These are phyloP conservation scores for Termitomyces sp. DNA, from an alignment of 768 basidiomycete species.

Conservation along the genomic window DNA sequence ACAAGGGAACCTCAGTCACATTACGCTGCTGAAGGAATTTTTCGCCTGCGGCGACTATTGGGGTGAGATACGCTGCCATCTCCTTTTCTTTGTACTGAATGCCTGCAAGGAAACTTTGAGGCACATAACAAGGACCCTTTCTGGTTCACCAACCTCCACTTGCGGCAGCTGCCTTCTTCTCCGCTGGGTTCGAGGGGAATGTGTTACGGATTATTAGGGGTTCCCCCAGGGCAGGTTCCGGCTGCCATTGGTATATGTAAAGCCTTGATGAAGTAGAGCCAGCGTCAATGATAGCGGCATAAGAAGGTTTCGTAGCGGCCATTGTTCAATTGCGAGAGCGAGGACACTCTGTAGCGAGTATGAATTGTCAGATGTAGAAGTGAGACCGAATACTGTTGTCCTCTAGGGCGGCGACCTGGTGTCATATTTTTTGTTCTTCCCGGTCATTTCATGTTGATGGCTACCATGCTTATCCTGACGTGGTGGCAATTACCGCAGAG, in stretches of 20 bases:
- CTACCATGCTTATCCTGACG: too few species aligned
- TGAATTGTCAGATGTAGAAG: too few species aligned
- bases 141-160: neutral
- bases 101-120: neutral
- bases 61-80: conserved; percentile 4
- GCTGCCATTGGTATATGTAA: conserved; percentile 10
- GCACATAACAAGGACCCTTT: neutral
- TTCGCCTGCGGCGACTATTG: neutral
- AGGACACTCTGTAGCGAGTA: too few species aligned
- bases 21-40: neutral
- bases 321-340: neutral
- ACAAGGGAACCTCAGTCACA: conserved; percentile 2
- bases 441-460: too few species aligned
- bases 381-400: too few species aligned
- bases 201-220: neutral
- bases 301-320: neutral
- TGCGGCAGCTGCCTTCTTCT: conserved; percentile 3
- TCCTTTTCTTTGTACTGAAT: conserved; percentile 5
- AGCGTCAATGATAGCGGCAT: conserved; percentile 12
- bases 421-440: too few species aligned
- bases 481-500: too few species aligned
- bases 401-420: too few species aligned
- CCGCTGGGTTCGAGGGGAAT: conserved; percentile 2
- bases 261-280: conserved; percentile 9
- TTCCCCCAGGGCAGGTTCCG: conserved; percentile 3